Base-by-base conservation (phyloP, 176 grass and related monocot genomes). In the Avena atlantica region DNA sequence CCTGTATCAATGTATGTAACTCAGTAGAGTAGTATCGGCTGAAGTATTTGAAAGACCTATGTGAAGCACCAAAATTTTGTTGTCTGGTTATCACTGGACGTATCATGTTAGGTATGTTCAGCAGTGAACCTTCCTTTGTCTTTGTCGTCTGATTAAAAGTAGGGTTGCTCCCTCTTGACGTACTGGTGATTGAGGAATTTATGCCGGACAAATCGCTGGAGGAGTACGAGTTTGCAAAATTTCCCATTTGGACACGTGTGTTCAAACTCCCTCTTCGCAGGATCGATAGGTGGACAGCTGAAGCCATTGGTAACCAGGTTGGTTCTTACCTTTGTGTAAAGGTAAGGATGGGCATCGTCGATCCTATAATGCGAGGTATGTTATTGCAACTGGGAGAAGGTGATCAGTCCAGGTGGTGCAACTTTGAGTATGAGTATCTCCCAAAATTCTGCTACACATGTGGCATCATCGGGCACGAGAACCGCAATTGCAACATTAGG, bases 31-130 rank as follows among this genome's bases (percentile, higher is more conserved):
- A 31, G 21, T 72, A 78, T 40, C 3, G 1, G 53, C 50, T 56
- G 34, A 65, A 57, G 55, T 17, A 73, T 23, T 14, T 23, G 80
- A 79, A 21, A 70, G 64, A 34, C 50, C 44, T 8, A 70, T 76
- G 72, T 73, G 45, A 73, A 37, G 20, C 48, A 31, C 31, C 16
- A 1, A 74, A 61, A 57, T 34, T 53, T 83, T 82, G 76, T 25
- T n/a, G 25, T 78, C 50, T 62, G 20, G 17, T 52, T 12, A 45
- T 60, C 55, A 52, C 70, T 9, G 15, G 16, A 16, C 2, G 49
- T 7, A 17, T 77, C 79, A 29, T 78, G 16, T 13, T 66, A 86
- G n/a, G 21, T 68, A 68, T 16, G 4, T 17, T 53, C 13, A 24
- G 47, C 44, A 23, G 12, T 49, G 49, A 63, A 17, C n/a, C 19